Evolutionary conservation across 345 rosid genomes (phyloP).

Genomic region (Salix dunnii): DNA sequence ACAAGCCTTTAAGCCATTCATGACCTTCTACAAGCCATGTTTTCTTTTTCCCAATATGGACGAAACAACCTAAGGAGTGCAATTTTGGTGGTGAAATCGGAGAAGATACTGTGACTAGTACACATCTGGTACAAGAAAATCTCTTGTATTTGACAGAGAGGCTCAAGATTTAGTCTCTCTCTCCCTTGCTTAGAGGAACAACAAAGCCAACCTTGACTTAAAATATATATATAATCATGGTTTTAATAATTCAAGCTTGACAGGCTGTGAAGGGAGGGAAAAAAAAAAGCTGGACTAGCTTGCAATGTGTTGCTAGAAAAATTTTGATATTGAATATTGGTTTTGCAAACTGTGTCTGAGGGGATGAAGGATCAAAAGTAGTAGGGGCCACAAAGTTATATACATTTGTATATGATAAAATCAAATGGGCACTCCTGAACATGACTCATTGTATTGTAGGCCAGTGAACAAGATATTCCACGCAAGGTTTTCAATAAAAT

Average conservation of each 20-base stretch:
- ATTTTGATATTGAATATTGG: conserved; percentile 16
- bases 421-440: conserved; percentile 18
- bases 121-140: conserved; percentile 11
- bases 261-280: conserved; percentile 68
- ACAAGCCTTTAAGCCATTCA: neutral
- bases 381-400: conserved; percentile 4
- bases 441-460: conserved; percentile 17
- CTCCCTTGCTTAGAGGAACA: conserved; percentile 37
- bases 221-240: conserved; percentile 17
- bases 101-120: neutral
- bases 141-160: conserved; percentile 21
- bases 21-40: conserved; percentile 11
- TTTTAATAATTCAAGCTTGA: conserved; percentile 57
- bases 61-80: conserved; percentile 33
- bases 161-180: conserved; percentile 9
- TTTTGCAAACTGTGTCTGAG: conserved; percentile 15
- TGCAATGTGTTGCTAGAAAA: conserved; percentile 17
- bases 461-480: conserved; percentile 43
- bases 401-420: conserved; percentile 1
- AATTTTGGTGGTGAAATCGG: neutral
- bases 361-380: conserved; percentile 21
- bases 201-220: conserved; percentile 33
- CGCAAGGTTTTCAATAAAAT: conserved; percentile 29
- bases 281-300: conserved; percentile 27
- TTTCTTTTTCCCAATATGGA: conserved; percentile 2